Evolutionary conservation across 371 early-diverging fungal species (phyloP).

Genomic region (Apophysomyces sp.): DNA sequence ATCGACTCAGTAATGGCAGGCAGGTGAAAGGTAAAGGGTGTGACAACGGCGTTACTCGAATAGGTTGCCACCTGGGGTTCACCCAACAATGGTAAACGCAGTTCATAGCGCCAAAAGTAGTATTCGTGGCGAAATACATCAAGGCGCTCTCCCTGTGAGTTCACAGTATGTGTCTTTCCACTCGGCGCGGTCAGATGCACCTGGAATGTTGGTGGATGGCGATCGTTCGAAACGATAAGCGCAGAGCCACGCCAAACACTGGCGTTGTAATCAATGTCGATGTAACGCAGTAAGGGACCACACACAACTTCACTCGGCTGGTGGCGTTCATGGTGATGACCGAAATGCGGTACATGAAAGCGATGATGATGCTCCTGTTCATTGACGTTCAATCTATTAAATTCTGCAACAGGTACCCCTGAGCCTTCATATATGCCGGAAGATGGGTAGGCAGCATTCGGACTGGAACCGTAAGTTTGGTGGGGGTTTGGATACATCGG

Average conservation of each 20-base stretch:
- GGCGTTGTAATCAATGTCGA: conserved; percentile 23
- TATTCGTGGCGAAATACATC: conserved; percentile 31
- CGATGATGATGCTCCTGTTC: neutral
- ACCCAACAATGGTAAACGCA: conserved; percentile 23
- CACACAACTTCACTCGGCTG: conserved; percentile 16
- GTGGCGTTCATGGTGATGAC: neutral
- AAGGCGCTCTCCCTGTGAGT: conserved; percentile 15
- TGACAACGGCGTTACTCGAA: conserved; percentile 8
- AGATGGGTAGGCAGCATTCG: neutral
- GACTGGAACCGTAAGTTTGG: neutral
- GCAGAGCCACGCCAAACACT: conserved; percentile 32
- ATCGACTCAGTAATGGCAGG: conserved; percentile 43
- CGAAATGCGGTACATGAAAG: neutral
- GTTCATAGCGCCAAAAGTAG: conserved; percentile 36
- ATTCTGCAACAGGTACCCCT: conserved; percentile 9
- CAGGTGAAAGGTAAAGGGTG: conserved; percentile 32
- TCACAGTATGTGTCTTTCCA: conserved; percentile 6
- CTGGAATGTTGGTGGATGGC: conserved; percentile 17
- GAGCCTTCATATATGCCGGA: neutral
- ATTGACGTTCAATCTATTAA: conserved; percentile 8
- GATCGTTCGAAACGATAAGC: conserved; percentile 29
- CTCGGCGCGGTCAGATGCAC: conserved; percentile 5
- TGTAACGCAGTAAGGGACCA: conserved; percentile 36
- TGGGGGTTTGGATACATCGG: neutral
- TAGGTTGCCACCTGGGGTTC: conserved; percentile 28